Percentiles rank a stretch among this genome's conserved stretches.
These are phyloP conservation scores for Aspergillus costaricaensis DNA, from an alignment of 2,329 filamentous ascomycete species.

Conservation along the genomic window DNA sequence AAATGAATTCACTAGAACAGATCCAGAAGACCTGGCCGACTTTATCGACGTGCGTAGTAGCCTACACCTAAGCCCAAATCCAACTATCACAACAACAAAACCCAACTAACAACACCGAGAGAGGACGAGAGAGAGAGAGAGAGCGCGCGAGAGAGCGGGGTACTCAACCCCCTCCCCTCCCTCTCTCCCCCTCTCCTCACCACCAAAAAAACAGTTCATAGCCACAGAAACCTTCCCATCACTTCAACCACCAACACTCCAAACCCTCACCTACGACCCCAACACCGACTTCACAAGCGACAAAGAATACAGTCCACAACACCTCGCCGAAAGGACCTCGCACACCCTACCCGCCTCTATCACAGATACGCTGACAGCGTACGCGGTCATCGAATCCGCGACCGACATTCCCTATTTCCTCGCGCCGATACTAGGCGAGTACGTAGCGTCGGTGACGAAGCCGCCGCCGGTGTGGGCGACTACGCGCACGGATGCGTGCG, in stretches of 20 bases:
- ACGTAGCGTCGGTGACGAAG: slow-evolving; percentile 59
- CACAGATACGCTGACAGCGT: slow-evolving; percentile 67
- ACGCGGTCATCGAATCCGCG: slow-evolving; percentile 59
- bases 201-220: slow-evolving; percentile 59
- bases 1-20: slow-evolving; percentile 25
- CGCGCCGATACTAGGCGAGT: slow-evolving; percentile 63
- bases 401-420: slow-evolving; percentile 59
- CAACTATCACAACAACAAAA: background rate
- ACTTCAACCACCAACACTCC: slow-evolving; percentile 61
- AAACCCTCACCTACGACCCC: slow-evolving; percentile 62
- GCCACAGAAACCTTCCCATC: slow-evolving; percentile 67
- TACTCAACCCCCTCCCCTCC: background rate
- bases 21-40: slow-evolving; percentile 71
- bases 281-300: slow-evolving; percentile 50
- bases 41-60: slow-evolving; percentile 65
- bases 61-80: background rate
- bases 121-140: background rate
- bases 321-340: slow-evolving; percentile 48
- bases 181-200: background rate
- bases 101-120: background rate
- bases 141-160: background rate
- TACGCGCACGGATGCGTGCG: slow-evolving; percentile 64
- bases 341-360: slow-evolving; percentile 59
- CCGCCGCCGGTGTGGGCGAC: slow-evolving; percentile 65
- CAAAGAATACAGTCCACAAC: slow-evolving; percentile 60